Evolutionary conservation across 1,284 basidiomycete species (phyloP).

Genomic region (Trichosporon inkin): DNA sequence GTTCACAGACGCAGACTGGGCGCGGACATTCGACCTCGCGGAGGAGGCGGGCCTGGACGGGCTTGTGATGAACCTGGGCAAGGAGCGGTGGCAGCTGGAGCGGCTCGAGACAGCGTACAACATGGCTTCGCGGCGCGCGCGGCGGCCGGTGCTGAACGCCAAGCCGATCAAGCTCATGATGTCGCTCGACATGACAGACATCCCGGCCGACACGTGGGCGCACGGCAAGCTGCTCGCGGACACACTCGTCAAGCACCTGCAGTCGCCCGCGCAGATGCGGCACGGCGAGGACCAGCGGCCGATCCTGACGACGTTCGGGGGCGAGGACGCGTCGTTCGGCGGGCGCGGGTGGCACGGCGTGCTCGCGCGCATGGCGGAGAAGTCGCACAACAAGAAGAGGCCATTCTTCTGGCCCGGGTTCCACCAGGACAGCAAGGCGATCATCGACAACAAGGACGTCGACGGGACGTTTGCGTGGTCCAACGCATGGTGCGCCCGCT

Average conservation of each 20-base stretch:
- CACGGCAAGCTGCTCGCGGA: constrained; percentile 28
- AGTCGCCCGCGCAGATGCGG: constrained; percentile 17
- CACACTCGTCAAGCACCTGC: constrained; percentile 24
- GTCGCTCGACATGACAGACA: constrained; percentile 48
- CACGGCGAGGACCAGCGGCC: constrained; percentile 25
- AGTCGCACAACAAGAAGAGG: constrained; percentile 30
- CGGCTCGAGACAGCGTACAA: constrained; percentile 42
- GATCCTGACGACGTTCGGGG: constrained; percentile 45
- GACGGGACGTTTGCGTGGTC: constrained; percentile 49
- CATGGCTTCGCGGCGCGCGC: constrained; percentile 16
- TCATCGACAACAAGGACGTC: constrained; percentile 33
- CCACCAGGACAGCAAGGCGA: constrained; percentile 42
- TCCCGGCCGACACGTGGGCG: constrained; percentile 25
- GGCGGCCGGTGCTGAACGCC: background rate
- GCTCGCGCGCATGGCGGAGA: constrained; percentile 26
- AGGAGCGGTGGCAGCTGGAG: constrained; percentile 46
- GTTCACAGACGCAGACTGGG: constrained; percentile 44
- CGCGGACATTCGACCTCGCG: constrained; percentile 39
- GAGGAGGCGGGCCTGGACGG: constrained; percentile 46
- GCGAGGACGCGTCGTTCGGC: constrained; percentile 37
- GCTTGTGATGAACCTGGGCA: constrained; percentile 49
- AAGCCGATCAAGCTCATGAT: constrained; percentile 38
- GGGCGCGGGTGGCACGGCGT: constrained; percentile 39
- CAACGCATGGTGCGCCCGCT: constrained; percentile 41
- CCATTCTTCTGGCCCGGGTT: constrained; percentile 49